These are phyloP conservation scores for Falciphora oryzae DNA, from an alignment of 2,329 filamentous ascomycete genomes.

Conservation along the genomic window DNA sequence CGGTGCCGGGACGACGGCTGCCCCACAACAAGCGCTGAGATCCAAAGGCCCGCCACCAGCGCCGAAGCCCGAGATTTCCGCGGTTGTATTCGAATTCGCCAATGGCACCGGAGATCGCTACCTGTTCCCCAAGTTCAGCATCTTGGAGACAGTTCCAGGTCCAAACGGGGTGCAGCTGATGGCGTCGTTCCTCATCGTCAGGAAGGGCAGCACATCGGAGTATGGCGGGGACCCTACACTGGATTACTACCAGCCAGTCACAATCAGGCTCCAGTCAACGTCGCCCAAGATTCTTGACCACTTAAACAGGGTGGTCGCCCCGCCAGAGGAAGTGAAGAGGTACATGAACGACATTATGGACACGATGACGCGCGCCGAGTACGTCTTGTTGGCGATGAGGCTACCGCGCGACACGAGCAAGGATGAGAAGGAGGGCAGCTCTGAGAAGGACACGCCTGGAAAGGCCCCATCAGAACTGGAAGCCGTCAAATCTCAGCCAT, in stretches of 20 bases:
- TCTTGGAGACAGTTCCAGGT: constrained; percentile 59
- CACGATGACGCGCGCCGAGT: constrained; percentile 62
- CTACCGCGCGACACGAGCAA: constrained; percentile 42
- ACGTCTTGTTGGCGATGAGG: constrained; percentile 61
- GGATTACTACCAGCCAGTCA: constrained; percentile 74
- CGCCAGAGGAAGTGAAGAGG: constrained; percentile 54
- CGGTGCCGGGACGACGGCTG: constrained; percentile 11
- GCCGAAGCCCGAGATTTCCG: constrained; percentile 54
- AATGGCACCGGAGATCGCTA: constrained; percentile 68
- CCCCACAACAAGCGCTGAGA: constrained; percentile 47
- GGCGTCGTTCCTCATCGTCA: constrained; percentile 71
- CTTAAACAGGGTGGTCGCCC: constrained; percentile 55
- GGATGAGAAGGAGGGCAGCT: constrained; percentile 24
- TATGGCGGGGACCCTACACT: constrained; percentile 56
- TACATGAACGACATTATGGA: constrained; percentile 69
- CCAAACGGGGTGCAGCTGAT: constrained; percentile 50
- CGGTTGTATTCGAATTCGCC: constrained; percentile 64
- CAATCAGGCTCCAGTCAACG: constrained; percentile 50
- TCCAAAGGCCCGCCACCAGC: constrained; percentile 53
- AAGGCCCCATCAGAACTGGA: constrained; percentile 7
- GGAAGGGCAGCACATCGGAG: constrained; percentile 62
- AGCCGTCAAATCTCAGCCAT: constrained; percentile 13
- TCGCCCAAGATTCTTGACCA: constrained; percentile 54
- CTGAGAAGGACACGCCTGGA: constrained; percentile 16
- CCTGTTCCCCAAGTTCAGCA: constrained; percentile 71